Evolutionary conservation across 345 rosid genomes (phyloP).

Genomic region (Euphorbia pulcherrima): DNA sequence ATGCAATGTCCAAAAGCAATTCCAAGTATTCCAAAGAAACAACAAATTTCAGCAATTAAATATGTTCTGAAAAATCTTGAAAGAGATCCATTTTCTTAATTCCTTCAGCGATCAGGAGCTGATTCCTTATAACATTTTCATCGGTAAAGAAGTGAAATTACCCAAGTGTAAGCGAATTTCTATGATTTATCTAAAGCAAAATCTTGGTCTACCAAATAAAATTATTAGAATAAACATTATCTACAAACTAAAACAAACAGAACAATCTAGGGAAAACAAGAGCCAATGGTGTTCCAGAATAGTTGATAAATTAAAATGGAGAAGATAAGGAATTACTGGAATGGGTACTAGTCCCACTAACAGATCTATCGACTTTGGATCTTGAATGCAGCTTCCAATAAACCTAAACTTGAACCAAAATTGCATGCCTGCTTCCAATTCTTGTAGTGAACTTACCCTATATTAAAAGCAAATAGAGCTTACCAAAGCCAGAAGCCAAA

Average conservation of each 20-base stretch:
- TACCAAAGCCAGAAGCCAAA: no score
- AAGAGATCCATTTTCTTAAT: no score
- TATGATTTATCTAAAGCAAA: neutral
- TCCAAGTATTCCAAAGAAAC: no score
- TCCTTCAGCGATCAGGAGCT: no score
- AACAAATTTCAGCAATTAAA: neutral
- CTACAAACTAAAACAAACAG: neutral
- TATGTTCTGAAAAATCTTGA: no score
- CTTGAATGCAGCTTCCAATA: constrained; percentile 35
- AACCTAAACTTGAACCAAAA: constrained; percentile 28
- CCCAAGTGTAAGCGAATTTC: neutral
- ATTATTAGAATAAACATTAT: neutral
- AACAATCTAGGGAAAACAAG: neutral
- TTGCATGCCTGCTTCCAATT: constrained; percentile 15
- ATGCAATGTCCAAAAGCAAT: neutral
- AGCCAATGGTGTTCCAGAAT: no score
- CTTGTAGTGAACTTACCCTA: no score
- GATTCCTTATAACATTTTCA: no score
- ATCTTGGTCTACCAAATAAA: neutral
- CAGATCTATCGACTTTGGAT: constrained; percentile 36
- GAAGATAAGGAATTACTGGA: constrained; percentile 25
- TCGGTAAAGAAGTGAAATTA: no score
- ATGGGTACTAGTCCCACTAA: constrained; percentile 30
- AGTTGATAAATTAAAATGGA: no score
- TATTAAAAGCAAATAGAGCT: no score